Conservation (phyloP, 805 yeast genomes). For the Teunomyces pallodes region DNA sequence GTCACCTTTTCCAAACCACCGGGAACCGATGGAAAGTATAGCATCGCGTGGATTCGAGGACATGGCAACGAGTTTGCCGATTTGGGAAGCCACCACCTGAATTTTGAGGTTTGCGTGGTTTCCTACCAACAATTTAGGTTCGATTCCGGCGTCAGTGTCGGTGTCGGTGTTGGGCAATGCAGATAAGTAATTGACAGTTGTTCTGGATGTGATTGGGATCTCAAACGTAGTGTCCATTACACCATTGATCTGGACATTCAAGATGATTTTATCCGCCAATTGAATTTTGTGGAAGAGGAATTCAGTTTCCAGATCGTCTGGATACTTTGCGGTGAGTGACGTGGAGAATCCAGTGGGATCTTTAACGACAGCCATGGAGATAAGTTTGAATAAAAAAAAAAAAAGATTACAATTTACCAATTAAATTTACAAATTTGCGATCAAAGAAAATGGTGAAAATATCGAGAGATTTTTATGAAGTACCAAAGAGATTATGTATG, state of each 20-base stretch:
- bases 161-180: conserved; percentile 8
- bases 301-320: conserved; percentile 5
- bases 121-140: conserved; percentile 48
- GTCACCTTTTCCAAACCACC: conserved; percentile 43
- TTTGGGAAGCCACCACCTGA: conserved; percentile 48
- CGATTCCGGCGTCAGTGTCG: conserved; percentile 31
- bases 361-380: not conserved
- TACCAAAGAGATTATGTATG: too few relatives aligned
- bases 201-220: conserved; percentile 17
- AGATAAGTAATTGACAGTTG: conserved; percentile 12
- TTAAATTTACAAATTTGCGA: too few relatives aligned
- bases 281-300: conserved; percentile 26
- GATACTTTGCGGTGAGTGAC: conserved; percentile 5
- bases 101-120: conserved; percentile 46
- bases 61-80: conserved; percentile 40
- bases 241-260: conserved; percentile 42
- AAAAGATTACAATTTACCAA: not conserved
- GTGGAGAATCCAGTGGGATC: conserved; percentile 11
- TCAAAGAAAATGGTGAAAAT: too few relatives aligned
- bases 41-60: conserved; percentile 35
- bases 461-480: too few relatives aligned
- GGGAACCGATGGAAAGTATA: conserved; percentile 45
- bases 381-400: too few relatives aligned
- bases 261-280: conserved; percentile 36
- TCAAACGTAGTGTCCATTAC: conserved; percentile 51